phyloP scores from a whole-genome alignment of 2,329 filamentous ascomycete species.

The Blastomyces emzantsi region DNA sequence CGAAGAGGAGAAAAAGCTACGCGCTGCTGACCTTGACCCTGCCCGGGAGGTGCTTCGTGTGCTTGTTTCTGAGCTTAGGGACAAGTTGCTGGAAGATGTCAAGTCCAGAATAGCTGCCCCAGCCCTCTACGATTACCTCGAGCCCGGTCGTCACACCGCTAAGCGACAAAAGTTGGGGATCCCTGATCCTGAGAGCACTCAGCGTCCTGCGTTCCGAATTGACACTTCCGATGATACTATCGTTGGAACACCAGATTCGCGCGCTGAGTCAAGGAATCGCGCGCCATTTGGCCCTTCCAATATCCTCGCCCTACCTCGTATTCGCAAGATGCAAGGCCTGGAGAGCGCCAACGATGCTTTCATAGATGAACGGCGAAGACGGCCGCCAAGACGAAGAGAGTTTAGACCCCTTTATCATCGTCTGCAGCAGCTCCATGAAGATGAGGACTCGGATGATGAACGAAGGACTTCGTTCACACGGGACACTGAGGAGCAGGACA shows the following conservation, averaged over 20 bases:
- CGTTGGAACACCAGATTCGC: conserved; percentile 53
- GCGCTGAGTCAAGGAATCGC: conserved; percentile 33
- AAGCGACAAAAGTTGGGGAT: conserved; percentile 74
- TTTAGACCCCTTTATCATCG: conserved; percentile 76
- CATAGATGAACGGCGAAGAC: conserved; percentile 57
- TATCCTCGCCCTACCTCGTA: conserved; percentile 60
- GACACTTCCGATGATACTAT: conserved; percentile 53
- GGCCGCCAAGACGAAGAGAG: conserved; percentile 48
- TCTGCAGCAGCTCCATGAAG: conserved; percentile 63
- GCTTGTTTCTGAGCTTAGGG: conserved; percentile 68
- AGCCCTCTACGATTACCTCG: conserved; percentile 68
- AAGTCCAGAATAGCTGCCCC: conserved; percentile 79
- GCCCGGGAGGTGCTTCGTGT: conserved; percentile 72
- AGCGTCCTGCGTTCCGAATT: conserved; percentile 48
- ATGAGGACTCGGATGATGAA: conserved; percentile 83
- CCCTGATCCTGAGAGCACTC: conserved; percentile 55
- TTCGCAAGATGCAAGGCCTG: conserved; percentile 56
- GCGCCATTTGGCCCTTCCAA: conserved; percentile 27
- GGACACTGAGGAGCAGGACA: conserved; percentile 81
- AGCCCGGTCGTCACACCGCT: conserved; percentile 69
- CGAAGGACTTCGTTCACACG: conserved; percentile 55
- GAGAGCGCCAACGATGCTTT: conserved; percentile 55
- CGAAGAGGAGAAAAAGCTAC: conserved; percentile 81
- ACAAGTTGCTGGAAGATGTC: conserved; percentile 82
- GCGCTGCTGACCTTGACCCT: conserved; percentile 85